Evolutionary conservation across 345 rosid genomes (phyloP), one percentile per base, ranked within the genome.

Genomic region (Laguncularia racemosa): DNA sequence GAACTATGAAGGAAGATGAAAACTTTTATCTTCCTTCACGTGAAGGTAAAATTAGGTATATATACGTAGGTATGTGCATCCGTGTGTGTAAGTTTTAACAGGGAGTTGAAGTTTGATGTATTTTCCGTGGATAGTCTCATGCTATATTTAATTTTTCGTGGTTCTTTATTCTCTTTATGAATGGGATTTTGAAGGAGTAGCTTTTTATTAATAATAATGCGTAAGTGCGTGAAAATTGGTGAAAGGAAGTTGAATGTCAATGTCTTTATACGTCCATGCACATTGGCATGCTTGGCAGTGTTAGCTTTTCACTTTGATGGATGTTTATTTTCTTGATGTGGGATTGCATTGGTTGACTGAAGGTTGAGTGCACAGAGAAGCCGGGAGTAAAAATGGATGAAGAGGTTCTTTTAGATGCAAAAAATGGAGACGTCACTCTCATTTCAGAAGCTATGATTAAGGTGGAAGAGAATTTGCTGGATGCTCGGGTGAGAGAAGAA

Each of bases 391-490:
- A 49, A 45, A 40, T 64, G 56, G 54, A 48, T 69, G 82, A 79
- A 53, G 85, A 81, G 48, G 50, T 65, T 6, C 60, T 70, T 45
- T 33, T 61, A 23, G 28, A 58, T 16, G 84, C 71, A 8, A 71
- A 82, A 53, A 75, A 65, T 77, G 86, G 78, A 55, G 95, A 81
- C 56, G 46, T 82, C 0, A 56, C 81, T 63, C 80, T 73, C 44
- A 38, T 89, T 46, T 72, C 88, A 45, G 71, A 60, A 53, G 63
- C 66, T 56, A 89, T 92, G 79, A 68, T 69, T 15, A 72, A 79
- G 67, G 97, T 84, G 76, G 99, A 93, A 66, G 83, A 76, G 47
- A 71, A 80, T 58, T 69, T 93, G 26, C 57, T 76, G 26, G 80
- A 78, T 58, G 62, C 74, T 61, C 80, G 96, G 44, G 44, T 56